A percentile compares a stretch with the other conserved stretches of the same genome.
phyloP scores from a whole-genome alignment of 768 basidiomycete genomes.

The Trametes sanguinea region DNA sequence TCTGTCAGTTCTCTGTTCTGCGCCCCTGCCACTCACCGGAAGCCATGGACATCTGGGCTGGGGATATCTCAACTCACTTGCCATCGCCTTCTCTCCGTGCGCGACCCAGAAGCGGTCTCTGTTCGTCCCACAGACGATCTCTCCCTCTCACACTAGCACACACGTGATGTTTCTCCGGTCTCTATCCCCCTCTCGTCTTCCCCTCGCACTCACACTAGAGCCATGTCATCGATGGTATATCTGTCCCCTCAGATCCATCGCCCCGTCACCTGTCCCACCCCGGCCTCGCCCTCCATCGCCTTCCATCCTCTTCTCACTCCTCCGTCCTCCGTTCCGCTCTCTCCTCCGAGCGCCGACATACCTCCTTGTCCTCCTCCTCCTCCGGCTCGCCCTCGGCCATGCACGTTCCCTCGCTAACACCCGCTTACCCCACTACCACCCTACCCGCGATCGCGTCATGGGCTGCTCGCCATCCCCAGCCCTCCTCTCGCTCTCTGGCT shows the following conservation, averaged over 20 bases:
- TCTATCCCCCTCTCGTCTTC: not conserved
- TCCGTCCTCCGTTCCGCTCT: slow-evolving; percentile 9
- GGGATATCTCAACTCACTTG: too few species aligned
- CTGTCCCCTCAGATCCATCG: not conserved
- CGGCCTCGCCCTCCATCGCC: not conserved
- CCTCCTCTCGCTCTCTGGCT: not conserved
- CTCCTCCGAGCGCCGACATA: slow-evolving; percentile 4
- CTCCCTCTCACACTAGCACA: not conserved
- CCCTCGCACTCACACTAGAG: not conserved
- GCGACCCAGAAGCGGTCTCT: slow-evolving; percentile 1
- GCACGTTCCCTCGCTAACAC: slow-evolving; percentile 1
- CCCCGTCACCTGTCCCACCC: not conserved
- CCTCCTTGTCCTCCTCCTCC: not conserved
- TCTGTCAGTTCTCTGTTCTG: not conserved
- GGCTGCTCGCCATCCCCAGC: not conserved
- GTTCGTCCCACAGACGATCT: slow-evolving; percentile 15
- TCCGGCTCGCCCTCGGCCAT: not conserved
- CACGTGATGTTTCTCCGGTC: slow-evolving; percentile 15
- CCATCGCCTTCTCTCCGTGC: not conserved
- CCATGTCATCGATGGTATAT: not conserved
- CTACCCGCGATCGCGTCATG: slow-evolving; percentile 16
- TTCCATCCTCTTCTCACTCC: slow-evolving; percentile 9
- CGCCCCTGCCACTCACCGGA: not conserved
- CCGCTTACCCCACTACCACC: slow-evolving; percentile 8
- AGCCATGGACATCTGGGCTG: too few species aligned